These are phyloP conservation scores for Galerina sulciceps DNA, from an alignment of 768 basidiomycete genomes.

Conservation along the genomic window DNA sequence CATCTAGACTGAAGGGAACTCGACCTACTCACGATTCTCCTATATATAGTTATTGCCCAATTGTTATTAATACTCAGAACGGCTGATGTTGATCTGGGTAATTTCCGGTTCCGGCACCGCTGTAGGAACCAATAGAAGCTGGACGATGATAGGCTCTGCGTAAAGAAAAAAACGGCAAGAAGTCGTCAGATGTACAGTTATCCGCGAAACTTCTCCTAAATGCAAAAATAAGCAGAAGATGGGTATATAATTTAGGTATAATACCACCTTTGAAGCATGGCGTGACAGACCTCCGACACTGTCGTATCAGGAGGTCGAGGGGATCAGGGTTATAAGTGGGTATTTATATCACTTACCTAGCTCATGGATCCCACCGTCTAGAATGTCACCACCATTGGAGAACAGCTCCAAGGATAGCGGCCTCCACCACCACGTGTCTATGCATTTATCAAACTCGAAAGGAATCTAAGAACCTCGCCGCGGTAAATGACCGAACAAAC, in stretches of 20 bases:
- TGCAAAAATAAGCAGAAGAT: constrained; percentile 1
- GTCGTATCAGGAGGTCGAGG: constrained; percentile 3
- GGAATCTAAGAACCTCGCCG: neutral
- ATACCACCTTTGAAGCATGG: neutral
- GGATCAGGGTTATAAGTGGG: neutral
- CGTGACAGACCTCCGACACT: constrained; percentile 5
- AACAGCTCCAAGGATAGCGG: neutral
- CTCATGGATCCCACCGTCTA: neutral
- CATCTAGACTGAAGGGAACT: neutral
- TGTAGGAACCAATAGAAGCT: neutral
- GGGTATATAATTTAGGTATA: neutral
- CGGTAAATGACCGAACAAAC: neutral
- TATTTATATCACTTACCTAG: too few relatives aligned
- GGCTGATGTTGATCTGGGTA: neutral
- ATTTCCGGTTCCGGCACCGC: neutral
- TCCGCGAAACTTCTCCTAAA: constrained; percentile 4
- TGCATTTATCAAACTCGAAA: neutral
- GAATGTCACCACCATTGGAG: neutral
- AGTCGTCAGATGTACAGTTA: neutral
- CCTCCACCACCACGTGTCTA: neutral
- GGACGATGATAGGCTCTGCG: neutral
- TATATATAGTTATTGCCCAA: neutral
- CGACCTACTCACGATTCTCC: neutral
- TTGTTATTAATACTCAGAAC: constrained; percentile 3
- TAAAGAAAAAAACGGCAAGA: neutral